Percentiles rank a stretch among this genome's conserved stretches.
Evolutionary conservation across 805 yeast species (phyloP).

Genomic region (Cyberlindnera misumaiensis): DNA sequence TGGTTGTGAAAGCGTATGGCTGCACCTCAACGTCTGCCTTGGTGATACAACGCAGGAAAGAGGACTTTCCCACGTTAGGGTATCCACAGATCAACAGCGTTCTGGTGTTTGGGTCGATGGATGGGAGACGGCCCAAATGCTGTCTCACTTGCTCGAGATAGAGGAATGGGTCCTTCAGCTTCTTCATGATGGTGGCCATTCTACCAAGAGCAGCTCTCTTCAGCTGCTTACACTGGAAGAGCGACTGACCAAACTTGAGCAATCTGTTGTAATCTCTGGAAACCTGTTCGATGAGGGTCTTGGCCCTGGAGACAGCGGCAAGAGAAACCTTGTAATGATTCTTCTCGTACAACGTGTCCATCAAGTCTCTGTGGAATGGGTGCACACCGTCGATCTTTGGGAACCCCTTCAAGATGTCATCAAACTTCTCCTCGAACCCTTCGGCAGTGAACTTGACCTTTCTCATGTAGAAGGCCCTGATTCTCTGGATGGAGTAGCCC

Average conservation of each 20-base stretch:
- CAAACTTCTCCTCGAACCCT: slow-evolving; percentile 90
- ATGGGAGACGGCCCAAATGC: slow-evolving; percentile 96
- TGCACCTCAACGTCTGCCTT: slow-evolving; percentile 99
- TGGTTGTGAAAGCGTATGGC: slow-evolving; percentile 98
- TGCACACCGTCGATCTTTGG: slow-evolving; percentile 97
- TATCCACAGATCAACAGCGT: slow-evolving; percentile 96
- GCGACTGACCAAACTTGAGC: slow-evolving; percentile 93
- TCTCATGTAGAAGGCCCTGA: slow-evolving; percentile 96
- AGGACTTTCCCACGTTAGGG: slow-evolving; percentile 98
- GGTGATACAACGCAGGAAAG: slow-evolving; percentile 87
- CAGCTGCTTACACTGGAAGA: slow-evolving; percentile 97
- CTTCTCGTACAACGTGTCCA: slow-evolving; percentile 97
- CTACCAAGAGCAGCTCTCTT: slow-evolving; percentile 98
- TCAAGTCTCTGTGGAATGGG: slow-evolving; percentile 96
- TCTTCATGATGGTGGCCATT: slow-evolving; percentile 97
- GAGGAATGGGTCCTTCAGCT: slow-evolving; percentile 86
- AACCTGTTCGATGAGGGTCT: slow-evolving; percentile 90
- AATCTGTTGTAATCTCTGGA: slow-evolving; percentile 92
- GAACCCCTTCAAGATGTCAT: slow-evolving; percentile 78
- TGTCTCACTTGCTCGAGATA: slow-evolving; percentile 98
- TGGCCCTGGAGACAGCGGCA: slow-evolving; percentile 92
- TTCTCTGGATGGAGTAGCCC: slow-evolving; percentile 93
- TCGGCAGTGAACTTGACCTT: slow-evolving; percentile 95
- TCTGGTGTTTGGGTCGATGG: slow-evolving; percentile 98
- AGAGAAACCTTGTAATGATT: slow-evolving; percentile 96